These are phyloP conservation scores for Annulohypoxylon nitens DNA, from an alignment of 495 filamentous ascomycete species.

Conservation along the genomic window DNA sequence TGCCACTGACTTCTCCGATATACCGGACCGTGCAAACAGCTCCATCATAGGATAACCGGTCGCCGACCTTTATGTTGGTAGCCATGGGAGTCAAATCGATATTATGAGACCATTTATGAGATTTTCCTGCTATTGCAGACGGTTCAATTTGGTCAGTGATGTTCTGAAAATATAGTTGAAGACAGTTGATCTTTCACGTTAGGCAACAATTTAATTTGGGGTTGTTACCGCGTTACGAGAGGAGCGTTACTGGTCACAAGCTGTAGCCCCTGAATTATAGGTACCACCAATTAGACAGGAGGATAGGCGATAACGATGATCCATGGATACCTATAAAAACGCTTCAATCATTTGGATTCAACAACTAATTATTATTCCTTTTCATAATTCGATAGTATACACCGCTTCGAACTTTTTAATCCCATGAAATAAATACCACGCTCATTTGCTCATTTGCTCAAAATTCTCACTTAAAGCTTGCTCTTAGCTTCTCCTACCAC, in stretches of 20 bases:
- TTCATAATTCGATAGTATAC: constrained; percentile 1
- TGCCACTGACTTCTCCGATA: constrained; percentile 79
- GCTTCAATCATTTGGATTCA: constrained; percentile 4
- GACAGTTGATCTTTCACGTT: constrained; percentile 6
- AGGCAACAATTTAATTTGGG: constrained; percentile 37
- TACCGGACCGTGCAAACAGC: constrained; percentile 87
- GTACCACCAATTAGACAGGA: constrained; percentile 1
- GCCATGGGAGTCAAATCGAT: constrained; percentile 28
- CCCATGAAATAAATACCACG: neutral
- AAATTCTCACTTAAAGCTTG: constrained; percentile 68
- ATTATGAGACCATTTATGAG: constrained; percentile 9
- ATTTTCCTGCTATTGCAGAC: constrained; percentile 1
- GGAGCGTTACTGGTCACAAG: constrained; percentile 6
- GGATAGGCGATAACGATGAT: neutral
- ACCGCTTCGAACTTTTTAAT: constrained; percentile 1
- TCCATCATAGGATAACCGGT: constrained; percentile 82
- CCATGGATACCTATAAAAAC: neutral
- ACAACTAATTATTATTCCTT: neutral
- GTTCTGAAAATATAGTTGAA: neutral
- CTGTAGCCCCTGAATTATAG: constrained; percentile 14
- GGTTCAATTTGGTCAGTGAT: neutral
- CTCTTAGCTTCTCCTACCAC: constrained; percentile 66
- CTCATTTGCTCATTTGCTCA: constrained; percentile 27
- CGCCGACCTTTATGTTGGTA: constrained; percentile 62
- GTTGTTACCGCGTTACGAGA: constrained; percentile 36